Base-by-base conservation (phyloP, 1,139 yeast genomes). In the Yamadazyma dendronema region DNA sequence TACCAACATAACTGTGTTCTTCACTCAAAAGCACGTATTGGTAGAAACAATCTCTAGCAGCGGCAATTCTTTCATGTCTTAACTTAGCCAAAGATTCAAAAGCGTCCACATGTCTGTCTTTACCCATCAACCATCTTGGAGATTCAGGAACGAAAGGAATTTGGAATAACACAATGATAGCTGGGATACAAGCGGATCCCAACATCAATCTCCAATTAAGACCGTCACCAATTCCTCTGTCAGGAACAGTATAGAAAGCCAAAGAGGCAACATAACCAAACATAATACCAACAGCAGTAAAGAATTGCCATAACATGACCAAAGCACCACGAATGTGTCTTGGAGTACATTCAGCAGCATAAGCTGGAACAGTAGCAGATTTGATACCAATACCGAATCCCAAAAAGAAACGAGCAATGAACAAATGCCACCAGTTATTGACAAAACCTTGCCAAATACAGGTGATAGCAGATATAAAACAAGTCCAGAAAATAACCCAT, bases 281-380 rank as follows among this genome's bases (percentile, higher is more conserved):
- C 79, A 84, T 83, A 52, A 86, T 84, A 53, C 95, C 95, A 44
- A 83, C 81, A 4, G 95, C 95, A 8, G 95, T 86, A 75, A 85
- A 85, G 58, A 84, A 76, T 63, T 86, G 95, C 95, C 95, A 86
- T 68, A 82, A 74, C 92, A 85, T 84, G 35, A 85, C 89, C 44
- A 86, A 64, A 2, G 89, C 79, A 45, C 95, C 95, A 55, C 95
- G 73, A 44, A 85, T 79, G 27, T 73, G 72, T 28, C 84, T 81
- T 3, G 95, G 95, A 4, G 87, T 68, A 57, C 88, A 81, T 56
- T 86, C 95, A 7, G 94, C 89, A 26, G 89, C 74, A 53, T 81
- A 84, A 13, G 86, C 86, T 11, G 94, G 94, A 10, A 84, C 87
- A 16, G 94, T 84, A 8, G 90, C 83, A 12, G 86, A 79, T 55